Percentiles rank a stretch among this genome's conserved stretches.
Conservation (phyloP, 805 yeast genomes). For the Ogataea allantospora region DNA sequence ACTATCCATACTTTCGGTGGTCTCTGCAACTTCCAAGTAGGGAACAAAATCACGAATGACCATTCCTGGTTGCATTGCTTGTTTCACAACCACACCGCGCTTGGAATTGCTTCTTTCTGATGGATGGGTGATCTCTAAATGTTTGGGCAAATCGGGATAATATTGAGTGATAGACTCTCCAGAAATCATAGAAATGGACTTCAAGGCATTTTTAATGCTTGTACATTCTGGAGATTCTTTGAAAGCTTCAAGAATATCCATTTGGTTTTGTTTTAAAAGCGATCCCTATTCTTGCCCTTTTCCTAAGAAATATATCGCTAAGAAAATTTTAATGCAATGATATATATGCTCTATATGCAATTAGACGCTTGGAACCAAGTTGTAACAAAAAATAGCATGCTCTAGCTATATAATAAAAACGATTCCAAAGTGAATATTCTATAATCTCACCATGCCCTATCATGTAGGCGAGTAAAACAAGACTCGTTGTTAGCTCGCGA, state of each 20-base stretch:
- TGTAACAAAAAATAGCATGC: constrained; percentile 3
- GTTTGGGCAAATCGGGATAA: constrained; percentile 7
- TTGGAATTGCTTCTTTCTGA: constrained; percentile 13
- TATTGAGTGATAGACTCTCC: constrained; percentile 6
- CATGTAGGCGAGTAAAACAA: constrained; percentile 10
- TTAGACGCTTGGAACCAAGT: constrained; percentile 5
- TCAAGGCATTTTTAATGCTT: constrained; percentile 11
- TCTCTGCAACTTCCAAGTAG: constrained; percentile 16
- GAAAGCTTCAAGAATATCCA: constrained; percentile 2
- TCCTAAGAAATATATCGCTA: constrained; percentile 1
- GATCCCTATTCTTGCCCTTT: constrained; percentile 11
- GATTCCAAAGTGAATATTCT: constrained; percentile 1
- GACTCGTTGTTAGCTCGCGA: constrained; percentile 17
- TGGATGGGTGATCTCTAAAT: constrained; percentile 11
- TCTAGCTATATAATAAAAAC: background rate
- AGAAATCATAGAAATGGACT: constrained; percentile 3
- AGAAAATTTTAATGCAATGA: constrained; percentile 2
- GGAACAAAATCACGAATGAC: constrained; percentile 11
- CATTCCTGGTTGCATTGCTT: constrained; percentile 2
- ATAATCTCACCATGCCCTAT: background rate
- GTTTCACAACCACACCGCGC: constrained; percentile 9
- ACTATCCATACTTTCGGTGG: constrained; percentile 11
- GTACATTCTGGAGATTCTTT: constrained; percentile 5
- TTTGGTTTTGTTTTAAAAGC: background rate
- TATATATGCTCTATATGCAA: constrained; percentile 3